Evolutionary conservation across 257 asterid species (phyloP).

Genomic region (Solanum paucissectum): DNA sequence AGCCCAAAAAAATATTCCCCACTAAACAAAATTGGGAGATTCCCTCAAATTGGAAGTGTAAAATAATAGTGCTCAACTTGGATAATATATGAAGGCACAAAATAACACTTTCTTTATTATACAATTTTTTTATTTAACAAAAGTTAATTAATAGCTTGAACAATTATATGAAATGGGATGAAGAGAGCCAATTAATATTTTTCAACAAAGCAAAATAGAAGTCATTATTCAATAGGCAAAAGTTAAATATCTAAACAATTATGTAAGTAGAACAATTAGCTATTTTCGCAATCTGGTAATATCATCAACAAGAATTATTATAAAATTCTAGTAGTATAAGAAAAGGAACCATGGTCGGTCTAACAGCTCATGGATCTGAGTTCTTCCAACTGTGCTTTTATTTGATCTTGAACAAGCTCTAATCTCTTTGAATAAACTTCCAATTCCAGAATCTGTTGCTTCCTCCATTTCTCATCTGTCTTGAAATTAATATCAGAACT

Average conservation of each 20-base stretch:
- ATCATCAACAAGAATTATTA: not conserved
- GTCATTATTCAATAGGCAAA: conserved; percentile 43
- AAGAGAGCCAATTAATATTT: not conserved
- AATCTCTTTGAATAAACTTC: conserved; percentile 85
- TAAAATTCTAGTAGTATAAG: not conserved
- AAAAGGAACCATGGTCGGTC: not conserved
- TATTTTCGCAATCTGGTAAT: conserved; percentile 19
- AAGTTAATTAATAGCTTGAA: too few species aligned
- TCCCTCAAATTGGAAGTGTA: not conserved
- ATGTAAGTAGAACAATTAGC: not conserved
- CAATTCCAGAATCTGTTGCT: conserved; percentile 90
- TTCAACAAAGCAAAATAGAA: conserved; percentile 14
- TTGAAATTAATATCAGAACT: conserved; percentile 29
- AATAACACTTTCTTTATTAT: not conserved
- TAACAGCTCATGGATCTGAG: conserved; percentile 59
- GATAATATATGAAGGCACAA: not conserved
- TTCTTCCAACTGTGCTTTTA: conserved; percentile 76
- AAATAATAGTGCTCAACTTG: not conserved
- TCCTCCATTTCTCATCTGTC: conserved; percentile 72
- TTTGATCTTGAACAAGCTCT: conserved; percentile 94
- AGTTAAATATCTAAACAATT: conserved; percentile 23
- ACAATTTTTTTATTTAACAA: too few species aligned
- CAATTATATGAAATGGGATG: too few species aligned
- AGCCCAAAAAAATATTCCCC: not conserved
- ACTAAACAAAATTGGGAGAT: not conserved